Base-by-base conservation (phyloP, 164 flowering plant species). In the Akebia trifoliata region DNA sequence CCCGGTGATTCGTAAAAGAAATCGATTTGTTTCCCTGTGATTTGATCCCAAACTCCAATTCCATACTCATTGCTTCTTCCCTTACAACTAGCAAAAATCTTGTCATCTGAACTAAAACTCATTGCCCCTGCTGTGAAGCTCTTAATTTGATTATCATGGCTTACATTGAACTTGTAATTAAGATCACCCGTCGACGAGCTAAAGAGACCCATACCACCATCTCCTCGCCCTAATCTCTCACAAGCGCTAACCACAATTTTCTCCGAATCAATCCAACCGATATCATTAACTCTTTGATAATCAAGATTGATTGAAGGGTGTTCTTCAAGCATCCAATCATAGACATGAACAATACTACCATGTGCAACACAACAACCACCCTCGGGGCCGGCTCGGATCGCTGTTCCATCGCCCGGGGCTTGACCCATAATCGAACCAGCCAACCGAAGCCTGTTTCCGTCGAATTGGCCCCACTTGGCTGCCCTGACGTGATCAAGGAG, bases 351-450 rank as follows among this genome's bases (percentile, higher is more conserved):
- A 75, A 90, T 72, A 57, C 84, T 75, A 2, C 93, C 93, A 54
- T 87, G 93, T 2, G 91, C 97, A 22, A 87, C 89, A 62, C 86
- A 82, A 70, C 93, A 85, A 4, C 97, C 95, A 6, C 97, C 95
- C 46, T 81, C 81, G 0, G 95, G 97, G 14, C 84, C 80, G 6
- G 89, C 97, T 2, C 97, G 73, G 34, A 90, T 87, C 2, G 91
- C 91, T 0, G 91, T 84, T 7, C 91, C 91, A 25, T 90, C 95
- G 0, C 97, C 95, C 0, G 93, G 91, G 0, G 95, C 93, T n/a
- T 62, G 72, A 3, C 95, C 91, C 0, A 77, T 53, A 8, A 81
- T 55, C 1, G 93, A 81, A 49, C 60, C 45, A 2, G 79, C 50
- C 0, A 74, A 72, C 22, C 61, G 36, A 26, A 90, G 75, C 42